These are phyloP conservation scores for Kwoniella sp. DNA, from an alignment of 768 basidiomycete species.

Conservation along the genomic window DNA sequence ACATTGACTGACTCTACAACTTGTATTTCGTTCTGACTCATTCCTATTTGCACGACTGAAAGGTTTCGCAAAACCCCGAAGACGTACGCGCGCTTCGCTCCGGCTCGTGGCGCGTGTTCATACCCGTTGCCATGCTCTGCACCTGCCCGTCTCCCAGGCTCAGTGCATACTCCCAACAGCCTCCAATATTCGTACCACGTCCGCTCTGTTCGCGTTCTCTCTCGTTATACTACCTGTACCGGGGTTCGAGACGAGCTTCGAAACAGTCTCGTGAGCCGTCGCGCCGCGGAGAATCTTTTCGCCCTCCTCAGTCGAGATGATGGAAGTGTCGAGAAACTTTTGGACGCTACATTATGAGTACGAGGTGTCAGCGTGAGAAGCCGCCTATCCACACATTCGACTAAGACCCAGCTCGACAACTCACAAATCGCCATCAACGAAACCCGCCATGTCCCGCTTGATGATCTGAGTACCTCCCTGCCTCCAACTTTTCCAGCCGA, in stretches of 20 bases:
- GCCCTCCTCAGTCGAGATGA: slow-evolving; percentile 24
- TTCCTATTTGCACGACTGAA: too few species aligned
- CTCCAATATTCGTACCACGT: slow-evolving; percentile 47
- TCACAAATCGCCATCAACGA: slow-evolving; percentile 56
- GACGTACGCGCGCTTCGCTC: too few species aligned
- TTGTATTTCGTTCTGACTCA: too few species aligned
- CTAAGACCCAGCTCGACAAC: too few species aligned
- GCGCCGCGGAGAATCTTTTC: slow-evolving; percentile 38
- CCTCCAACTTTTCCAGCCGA: slow-evolving; percentile 40
- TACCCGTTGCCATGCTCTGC: too few species aligned
- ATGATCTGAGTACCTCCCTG: slow-evolving; percentile 36
- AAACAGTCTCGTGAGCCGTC: slow-evolving; percentile 34
- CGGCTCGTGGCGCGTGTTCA: too few species aligned
- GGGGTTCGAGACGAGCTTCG: slow-evolving; percentile 13
- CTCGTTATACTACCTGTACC: background rate
- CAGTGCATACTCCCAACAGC: slow-evolving; percentile 42
- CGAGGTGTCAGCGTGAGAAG: background rate
- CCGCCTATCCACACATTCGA: background rate
- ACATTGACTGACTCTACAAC: too few species aligned
- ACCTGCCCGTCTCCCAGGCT: background rate
- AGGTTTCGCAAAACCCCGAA: too few species aligned
- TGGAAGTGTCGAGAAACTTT: slow-evolving; percentile 38
- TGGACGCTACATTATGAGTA: slow-evolving; percentile 51
- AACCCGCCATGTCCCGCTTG: slow-evolving; percentile 46
- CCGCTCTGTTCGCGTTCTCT: slow-evolving; percentile 27